Evolutionary conservation across 2,329 filamentous ascomycete species (phyloP).

Genomic region (Akanthomyces muscarius): DNA sequence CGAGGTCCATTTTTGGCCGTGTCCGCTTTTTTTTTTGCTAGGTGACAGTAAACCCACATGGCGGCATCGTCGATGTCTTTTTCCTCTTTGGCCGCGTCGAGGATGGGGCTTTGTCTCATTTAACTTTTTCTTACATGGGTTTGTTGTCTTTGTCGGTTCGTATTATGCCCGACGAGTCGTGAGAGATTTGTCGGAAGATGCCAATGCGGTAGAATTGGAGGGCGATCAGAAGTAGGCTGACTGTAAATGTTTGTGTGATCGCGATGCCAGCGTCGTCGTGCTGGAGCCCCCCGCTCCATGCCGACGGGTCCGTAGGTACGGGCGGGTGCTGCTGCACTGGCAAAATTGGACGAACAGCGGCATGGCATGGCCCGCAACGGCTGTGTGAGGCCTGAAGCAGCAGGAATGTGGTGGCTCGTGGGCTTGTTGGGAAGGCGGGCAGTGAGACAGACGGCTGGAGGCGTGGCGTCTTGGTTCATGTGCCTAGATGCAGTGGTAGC

Average conservation of each 20-base stretch:
- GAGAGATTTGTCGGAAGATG: neutral
- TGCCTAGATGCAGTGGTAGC: neutral
- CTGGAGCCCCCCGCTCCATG: neutral
- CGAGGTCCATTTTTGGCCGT: slow-evolving; percentile 13
- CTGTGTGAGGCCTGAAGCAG: neutral
- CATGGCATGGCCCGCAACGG: neutral
- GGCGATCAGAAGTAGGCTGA: neutral
- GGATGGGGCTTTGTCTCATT: slow-evolving; percentile 9
- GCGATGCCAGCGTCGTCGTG: neutral
- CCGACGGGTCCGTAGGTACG: neutral
- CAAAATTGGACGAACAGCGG: slow-evolving; percentile 1
- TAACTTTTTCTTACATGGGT: neutral
- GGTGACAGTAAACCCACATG: slow-evolving; percentile 12
- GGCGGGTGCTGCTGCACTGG: neutral
- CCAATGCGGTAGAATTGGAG: neutral
- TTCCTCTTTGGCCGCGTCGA: neutral
- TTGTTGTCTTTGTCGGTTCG: slow-evolving; percentile 1
- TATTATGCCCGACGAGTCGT: slow-evolving; percentile 1
- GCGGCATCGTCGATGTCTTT: slow-evolving; percentile 15
- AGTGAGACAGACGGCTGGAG: slow-evolving; percentile 1
- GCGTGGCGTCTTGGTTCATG: slow-evolving; percentile 9
- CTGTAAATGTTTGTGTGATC: neutral
- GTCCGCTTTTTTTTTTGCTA: slow-evolving; percentile 7
- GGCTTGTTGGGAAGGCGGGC: neutral
- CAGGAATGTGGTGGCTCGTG: neutral